Percentiles rank a stretch among this genome's conserved stretches.
Evolutionary conservation across 179 eudicot species (phyloP).

Genomic region (Gypsophila paniculata): DNA sequence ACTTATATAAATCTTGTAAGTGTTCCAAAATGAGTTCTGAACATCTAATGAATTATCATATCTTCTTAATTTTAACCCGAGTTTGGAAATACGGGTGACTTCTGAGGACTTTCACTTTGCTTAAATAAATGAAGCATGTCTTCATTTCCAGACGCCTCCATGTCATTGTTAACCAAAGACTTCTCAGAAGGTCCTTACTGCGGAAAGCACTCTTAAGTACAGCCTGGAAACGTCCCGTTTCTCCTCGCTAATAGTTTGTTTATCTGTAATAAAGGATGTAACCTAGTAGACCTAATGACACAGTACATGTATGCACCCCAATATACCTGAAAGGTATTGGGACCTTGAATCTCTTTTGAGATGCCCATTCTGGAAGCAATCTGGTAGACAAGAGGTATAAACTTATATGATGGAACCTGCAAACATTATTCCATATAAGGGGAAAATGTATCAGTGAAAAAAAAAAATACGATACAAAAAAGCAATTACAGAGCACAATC

Average conservation of each 20-base stretch:
- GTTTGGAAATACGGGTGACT: not conserved
- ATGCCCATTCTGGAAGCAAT: slow-evolving; percentile 94
- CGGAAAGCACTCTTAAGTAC: not conserved
- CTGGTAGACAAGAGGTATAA: slow-evolving; percentile 91
- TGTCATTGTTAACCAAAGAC: not conserved
- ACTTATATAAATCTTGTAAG: not conserved
- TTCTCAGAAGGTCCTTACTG: slow-evolving; percentile 2
- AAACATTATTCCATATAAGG: slow-evolving; percentile 12
- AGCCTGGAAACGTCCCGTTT: not conserved
- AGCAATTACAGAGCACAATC: not conserved
- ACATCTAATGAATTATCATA: not conserved
- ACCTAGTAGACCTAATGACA: not conserved
- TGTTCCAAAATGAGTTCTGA: not conserved
- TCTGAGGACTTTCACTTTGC: not conserved
- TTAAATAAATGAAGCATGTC: not conserved
- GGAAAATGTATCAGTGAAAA: slow-evolving; percentile 4
- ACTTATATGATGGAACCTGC: slow-evolving; percentile 94
- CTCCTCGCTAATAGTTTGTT: not conserved
- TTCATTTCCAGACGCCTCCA: slow-evolving; percentile 3
- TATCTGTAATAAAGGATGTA: not conserved
- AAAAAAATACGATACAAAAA: not conserved
- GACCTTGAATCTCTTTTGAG: slow-evolving; percentile 66
- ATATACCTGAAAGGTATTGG: slow-evolving; percentile 76
- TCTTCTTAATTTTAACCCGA: slow-evolving; percentile 1
- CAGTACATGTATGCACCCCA: slow-evolving; percentile 17